phyloP scores from a whole-genome alignment of 2,329 filamentous ascomycete genomes.

The Verticillium albo-atrum region DNA sequence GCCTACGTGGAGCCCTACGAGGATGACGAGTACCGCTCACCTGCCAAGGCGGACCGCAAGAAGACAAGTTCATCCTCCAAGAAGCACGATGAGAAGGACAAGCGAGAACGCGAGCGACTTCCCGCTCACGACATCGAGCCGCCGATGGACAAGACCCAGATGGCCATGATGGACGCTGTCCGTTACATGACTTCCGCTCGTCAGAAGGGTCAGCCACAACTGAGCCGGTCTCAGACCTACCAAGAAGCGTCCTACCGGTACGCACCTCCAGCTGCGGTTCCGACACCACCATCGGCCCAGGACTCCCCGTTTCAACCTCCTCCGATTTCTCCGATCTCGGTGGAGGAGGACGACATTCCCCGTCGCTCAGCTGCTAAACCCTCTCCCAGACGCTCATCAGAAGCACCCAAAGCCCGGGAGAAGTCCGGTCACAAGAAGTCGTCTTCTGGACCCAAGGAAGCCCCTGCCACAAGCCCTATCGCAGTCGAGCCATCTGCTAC shows the following conservation, averaged over 20 bases:
- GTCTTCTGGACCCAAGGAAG: conserved; percentile 3
- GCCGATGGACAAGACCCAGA: conserved; percentile 3
- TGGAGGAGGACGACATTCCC: conserved; percentile 7
- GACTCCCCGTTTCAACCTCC: conserved; percentile 5
- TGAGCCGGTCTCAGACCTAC: conserved; percentile 6
- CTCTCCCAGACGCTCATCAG: conserved; percentile 9
- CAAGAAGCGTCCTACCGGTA: conserved; percentile 1
- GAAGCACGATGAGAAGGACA: conserved; percentile 25
- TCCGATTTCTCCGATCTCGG: background rate
- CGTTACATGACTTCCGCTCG: conserved; percentile 11
- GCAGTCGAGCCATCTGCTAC: conserved; percentile 23
- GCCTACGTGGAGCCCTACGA: conserved; percentile 30
- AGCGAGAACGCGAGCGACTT: conserved; percentile 5
- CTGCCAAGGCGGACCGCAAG: conserved; percentile 29
- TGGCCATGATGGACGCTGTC: conserved; percentile 7
- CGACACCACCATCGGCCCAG: conserved; percentile 6
- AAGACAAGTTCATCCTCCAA: conserved; percentile 28
- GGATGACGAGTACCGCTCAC: conserved; percentile 17
- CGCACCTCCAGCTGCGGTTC: conserved; percentile 5
- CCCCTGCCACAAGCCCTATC: conserved; percentile 3
- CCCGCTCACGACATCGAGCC: conserved; percentile 2
- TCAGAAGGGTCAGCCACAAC: background rate
- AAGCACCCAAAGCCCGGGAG: conserved; percentile 10
- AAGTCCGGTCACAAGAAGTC: conserved; percentile 14
- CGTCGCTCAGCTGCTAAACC: conserved; percentile 11